Evolutionary conservation across 1,284 basidiomycete genomes (phyloP).

Genomic region (Marasmius oreades): DNA sequence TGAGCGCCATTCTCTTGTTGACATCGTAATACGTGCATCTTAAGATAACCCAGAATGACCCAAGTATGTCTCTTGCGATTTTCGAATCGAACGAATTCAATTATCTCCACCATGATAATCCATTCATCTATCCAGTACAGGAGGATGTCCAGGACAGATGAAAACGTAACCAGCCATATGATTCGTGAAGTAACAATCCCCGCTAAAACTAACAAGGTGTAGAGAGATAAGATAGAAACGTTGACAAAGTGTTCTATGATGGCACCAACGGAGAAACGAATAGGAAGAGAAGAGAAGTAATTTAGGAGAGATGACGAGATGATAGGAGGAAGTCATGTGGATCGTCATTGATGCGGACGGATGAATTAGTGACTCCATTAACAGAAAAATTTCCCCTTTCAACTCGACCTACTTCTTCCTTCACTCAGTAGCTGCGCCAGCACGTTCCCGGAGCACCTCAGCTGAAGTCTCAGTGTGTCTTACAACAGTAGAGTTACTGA

Average conservation of each 20-base stretch:
- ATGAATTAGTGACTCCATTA: neutral
- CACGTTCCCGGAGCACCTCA: neutral
- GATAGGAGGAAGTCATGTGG: neutral
- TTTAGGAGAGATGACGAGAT: too few species aligned
- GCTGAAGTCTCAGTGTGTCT: constrained; percentile 3
- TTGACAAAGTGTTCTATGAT: neutral
- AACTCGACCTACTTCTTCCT: neutral
- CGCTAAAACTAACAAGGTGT: neutral
- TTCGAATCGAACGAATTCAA: too few species aligned
- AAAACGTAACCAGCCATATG: neutral
- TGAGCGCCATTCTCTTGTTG: too few species aligned
- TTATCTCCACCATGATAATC: neutral
- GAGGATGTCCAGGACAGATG: neutral
- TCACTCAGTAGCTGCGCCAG: neutral
- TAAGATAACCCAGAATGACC: too few species aligned
- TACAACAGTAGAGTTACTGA: constrained; percentile 30
- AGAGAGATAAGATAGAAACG: neutral
- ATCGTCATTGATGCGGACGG: neutral
- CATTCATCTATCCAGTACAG: neutral
- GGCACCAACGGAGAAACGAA: too few species aligned
- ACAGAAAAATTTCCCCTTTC: neutral
- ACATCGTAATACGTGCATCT: too few species aligned
- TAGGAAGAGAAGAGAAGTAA: too few species aligned
- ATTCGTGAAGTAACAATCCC: neutral
- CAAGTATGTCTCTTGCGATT: too few species aligned